These are phyloP conservation scores for Aurinia saxatilis DNA, from an alignment of 345 rosid species.

Conservation along the genomic window DNA sequence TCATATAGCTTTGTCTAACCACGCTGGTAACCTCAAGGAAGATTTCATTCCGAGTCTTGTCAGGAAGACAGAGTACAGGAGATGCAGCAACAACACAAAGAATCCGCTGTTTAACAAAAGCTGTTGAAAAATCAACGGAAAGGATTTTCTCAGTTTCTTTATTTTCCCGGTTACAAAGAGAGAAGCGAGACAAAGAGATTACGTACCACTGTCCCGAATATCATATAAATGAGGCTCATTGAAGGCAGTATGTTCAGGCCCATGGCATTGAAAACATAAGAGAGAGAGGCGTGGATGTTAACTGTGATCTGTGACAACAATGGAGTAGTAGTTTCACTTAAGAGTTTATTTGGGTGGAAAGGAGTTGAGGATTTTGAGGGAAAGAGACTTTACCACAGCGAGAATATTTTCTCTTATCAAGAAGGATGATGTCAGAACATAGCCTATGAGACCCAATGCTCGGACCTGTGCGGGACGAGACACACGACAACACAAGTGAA, in stretches of 20 bases:
- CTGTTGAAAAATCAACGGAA: slow-evolving; percentile 33
- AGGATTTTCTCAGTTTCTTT: slow-evolving; percentile 2
- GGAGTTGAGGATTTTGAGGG: neutral
- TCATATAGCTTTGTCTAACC: slow-evolving; percentile 72
- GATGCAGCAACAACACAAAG: slow-evolving; percentile 77
- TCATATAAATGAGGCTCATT: slow-evolving; percentile 59
- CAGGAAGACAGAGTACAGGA: slow-evolving; percentile 68
- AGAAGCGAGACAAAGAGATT: neutral
- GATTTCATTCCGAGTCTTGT: slow-evolving; percentile 73
- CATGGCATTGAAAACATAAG: slow-evolving; percentile 56
- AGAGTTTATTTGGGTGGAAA: neutral
- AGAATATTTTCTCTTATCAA: slow-evolving; percentile 89
- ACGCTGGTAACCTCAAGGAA: slow-evolving; percentile 62
- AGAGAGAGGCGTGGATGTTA: slow-evolving; percentile 79
- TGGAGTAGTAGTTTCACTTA: neutral
- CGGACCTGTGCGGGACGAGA: slow-evolving; percentile 53
- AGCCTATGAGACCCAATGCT: slow-evolving; percentile 69
- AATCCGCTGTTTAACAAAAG: slow-evolving; percentile 73
- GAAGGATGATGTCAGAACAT: slow-evolving; percentile 79
- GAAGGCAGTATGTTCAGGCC: slow-evolving; percentile 77
- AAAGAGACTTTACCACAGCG: slow-evolving; percentile 52
- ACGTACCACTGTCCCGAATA: slow-evolving; percentile 83
- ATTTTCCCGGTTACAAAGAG: neutral
- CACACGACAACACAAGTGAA: slow-evolving; percentile 13
- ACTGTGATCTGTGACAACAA: slow-evolving; percentile 64